These are phyloP conservation scores for Xylariaceae sp. DNA, from an alignment of 2,329 filamentous ascomycete genomes.

Conservation along the genomic window DNA sequence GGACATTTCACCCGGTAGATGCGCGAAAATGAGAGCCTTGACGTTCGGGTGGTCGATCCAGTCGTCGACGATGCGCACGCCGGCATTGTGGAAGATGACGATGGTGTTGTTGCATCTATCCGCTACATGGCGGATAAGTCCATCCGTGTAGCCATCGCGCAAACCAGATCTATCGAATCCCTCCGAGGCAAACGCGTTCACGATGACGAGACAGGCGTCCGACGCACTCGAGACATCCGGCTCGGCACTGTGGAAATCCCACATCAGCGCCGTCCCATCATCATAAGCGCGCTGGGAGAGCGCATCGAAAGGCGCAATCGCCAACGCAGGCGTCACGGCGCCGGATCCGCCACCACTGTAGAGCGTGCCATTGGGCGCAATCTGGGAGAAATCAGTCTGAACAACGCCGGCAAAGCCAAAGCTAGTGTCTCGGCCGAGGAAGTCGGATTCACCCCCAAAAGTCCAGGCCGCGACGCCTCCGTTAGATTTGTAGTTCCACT, in stretches of 20 bases:
- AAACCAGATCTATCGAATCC: constrained; percentile 59
- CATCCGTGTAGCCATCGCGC: constrained; percentile 61
- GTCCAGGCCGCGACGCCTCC: constrained; percentile 35
- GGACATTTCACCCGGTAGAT: constrained; percentile 59
- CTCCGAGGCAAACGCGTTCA: constrained; percentile 67
- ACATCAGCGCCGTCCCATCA: constrained; percentile 54
- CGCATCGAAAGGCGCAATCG: constrained; percentile 52
- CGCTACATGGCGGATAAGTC: constrained; percentile 53
- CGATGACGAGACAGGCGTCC: constrained; percentile 64
- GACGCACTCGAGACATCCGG: constrained; percentile 46
- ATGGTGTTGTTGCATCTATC: constrained; percentile 56
- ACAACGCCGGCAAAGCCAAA: constrained; percentile 32
- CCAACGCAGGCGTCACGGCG: constrained; percentile 41
- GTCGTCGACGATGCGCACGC: constrained; percentile 53
- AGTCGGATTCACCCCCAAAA: constrained; percentile 38
- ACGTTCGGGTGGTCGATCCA: constrained; percentile 61
- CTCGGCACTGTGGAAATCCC: constrained; percentile 48
- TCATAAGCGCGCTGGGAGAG: constrained; percentile 46
- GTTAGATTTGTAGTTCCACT: constrained; percentile 38
- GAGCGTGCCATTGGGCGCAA: constrained; percentile 45
- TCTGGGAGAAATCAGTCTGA: constrained; percentile 33
- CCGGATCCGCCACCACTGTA: constrained; percentile 45
- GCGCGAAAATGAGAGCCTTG: constrained; percentile 58
- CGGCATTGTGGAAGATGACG: constrained; percentile 61
- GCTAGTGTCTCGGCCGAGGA: constrained; percentile 28